Conservation (phyloP, 2,329 filamentous ascomycete species). For the Arthrobotrys sphaeroides region DNA sequence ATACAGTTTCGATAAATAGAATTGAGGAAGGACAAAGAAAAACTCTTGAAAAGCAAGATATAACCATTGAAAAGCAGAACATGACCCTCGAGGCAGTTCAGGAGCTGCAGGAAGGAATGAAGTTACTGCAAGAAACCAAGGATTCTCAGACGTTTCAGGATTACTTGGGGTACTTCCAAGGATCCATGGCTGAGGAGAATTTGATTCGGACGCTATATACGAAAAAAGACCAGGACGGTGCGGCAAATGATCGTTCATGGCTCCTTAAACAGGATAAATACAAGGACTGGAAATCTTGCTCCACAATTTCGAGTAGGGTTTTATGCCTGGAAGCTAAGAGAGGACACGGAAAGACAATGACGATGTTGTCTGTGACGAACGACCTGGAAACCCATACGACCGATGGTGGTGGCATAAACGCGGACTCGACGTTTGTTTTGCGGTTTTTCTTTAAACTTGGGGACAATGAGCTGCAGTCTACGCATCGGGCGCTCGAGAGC, state of each 20-base stretch:
- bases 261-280: conserved; percentile 7
- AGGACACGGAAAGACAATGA: conserved; percentile 33
- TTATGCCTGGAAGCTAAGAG: conserved; percentile 21
- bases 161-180: conserved; percentile 13
- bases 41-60: background rate
- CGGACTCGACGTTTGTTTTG: background rate
- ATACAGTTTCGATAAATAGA: background rate
- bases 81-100: background rate
- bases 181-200: conserved; percentile 9
- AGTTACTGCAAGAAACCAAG: background rate
- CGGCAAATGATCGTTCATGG: conserved; percentile 6
- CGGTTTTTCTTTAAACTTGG: conserved; percentile 32
- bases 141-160: background rate
- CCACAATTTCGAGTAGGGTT: background rate
- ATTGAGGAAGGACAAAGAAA: background rate
- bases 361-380: conserved; percentile 9
- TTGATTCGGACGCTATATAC: background rate
- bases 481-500: background rate
- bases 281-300: conserved; percentile 12
- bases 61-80: background rate
- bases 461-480: conserved; percentile 14
- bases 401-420: background rate
- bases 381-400: background rate
- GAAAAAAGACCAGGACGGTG: conserved; percentile 17
- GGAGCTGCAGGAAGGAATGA: background rate